phyloP scores from a whole-genome alignment of 768 basidiomycete genomes.

The Hemileccinum impolitum region DNA sequence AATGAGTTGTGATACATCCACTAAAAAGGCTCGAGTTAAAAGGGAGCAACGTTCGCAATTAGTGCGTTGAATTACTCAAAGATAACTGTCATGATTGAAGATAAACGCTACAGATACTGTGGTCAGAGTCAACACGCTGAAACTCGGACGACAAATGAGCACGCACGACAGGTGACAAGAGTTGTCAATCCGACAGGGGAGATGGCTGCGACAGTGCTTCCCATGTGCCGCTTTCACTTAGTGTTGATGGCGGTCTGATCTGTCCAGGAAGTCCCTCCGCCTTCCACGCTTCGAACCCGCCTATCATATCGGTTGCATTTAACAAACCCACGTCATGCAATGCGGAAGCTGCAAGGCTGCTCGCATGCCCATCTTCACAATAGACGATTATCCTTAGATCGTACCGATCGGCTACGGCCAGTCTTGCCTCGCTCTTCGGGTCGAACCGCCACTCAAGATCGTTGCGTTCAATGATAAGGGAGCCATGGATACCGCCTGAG shows the following conservation, averaged over 20 bases:
- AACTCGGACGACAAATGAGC: neutral
- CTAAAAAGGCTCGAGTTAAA: neutral
- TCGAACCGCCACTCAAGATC: conserved; percentile 81
- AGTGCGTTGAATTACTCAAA: neutral
- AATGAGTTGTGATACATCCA: neutral
- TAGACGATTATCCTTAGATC: conserved; percentile 73
- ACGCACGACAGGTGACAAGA: conserved; percentile 4
- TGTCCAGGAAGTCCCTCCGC: conserved; percentile 61
- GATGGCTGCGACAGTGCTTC: conserved; percentile 29
- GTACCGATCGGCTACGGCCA: conserved; percentile 70
- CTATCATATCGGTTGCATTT: conserved; percentile 75
- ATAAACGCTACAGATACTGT: too few relatives aligned
- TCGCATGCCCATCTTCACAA: conserved; percentile 71
- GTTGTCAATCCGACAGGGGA: conserved; percentile 20
- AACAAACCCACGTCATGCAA: conserved; percentile 67
- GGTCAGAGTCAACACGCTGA: neutral
- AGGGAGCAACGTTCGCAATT: neutral
- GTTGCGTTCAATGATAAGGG: conserved; percentile 74
- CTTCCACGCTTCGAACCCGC: conserved; percentile 72
- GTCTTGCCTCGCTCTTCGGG: conserved; percentile 54
- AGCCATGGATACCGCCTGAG: conserved; percentile 60
- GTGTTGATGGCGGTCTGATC: conserved; percentile 30
- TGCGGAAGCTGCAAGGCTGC: conserved; percentile 67
- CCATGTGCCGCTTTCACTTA: conserved; percentile 29
- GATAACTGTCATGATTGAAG: too few relatives aligned